Base-by-base conservation (phyloP, 2,329 filamentous ascomycete genomes). In the Fonsecaea monophora region DNA sequence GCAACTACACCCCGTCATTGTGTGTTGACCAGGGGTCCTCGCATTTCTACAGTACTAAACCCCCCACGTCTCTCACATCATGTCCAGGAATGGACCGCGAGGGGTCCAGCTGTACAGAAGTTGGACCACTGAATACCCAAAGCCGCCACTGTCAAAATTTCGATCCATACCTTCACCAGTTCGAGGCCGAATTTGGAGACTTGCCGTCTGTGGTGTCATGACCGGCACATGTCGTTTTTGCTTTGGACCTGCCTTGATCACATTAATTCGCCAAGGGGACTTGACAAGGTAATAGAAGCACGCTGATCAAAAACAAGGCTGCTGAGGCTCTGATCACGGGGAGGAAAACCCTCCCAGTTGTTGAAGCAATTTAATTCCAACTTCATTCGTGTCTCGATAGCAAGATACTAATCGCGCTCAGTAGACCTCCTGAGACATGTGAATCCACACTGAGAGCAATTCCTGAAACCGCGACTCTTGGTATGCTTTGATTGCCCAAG, bases 341-440 rank as follows among this genome's bases (percentile, higher is more conserved):
- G 9, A 25, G 42, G 13, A 18, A 50, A 50, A 2, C 8, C 25
- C 8, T 50, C 4, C 18, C n/a, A 4, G 12, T 4, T 21, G 3
- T 8, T 35, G 34, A 45, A 34, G 40, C 40, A 35, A 34, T 21
- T 18, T 2, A n/a, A 48, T 25, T 25, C 25, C 25, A 25, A 45
- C 21, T 50, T 54, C 6, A 37, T 53, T 61, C 10, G 40, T 34
- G 34, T 18, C 21, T 60, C 25, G 30, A 18, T n/a, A n/a, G 25
- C 30, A 25, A 45, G 38, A 37, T 34, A 48, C 40, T 5, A 34
- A 34, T 10, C 25, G 30, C 38, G 38, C 21, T 48, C 38, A 54
- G 48, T 6, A 54, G 34, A 40, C 34, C 45, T 61, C 58, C 32
- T n/a, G 34, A 53, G 30, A 35, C 48, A 30, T 61, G 34, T 38